Base-by-base conservation (phyloP, 768 basidiomycete genomes). In the Strobilomyces confusus region DNA sequence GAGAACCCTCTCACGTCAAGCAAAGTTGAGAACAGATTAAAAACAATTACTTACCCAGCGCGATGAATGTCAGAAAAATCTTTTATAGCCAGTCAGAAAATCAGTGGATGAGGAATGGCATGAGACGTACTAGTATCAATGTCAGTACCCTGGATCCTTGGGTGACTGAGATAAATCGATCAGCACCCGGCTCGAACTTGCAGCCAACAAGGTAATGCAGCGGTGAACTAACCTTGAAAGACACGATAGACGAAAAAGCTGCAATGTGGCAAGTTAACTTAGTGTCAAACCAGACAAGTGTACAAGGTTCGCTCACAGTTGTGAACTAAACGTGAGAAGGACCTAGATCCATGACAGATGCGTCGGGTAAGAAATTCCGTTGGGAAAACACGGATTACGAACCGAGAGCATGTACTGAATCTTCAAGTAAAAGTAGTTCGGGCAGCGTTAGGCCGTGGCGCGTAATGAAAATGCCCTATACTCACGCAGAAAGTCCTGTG, bases 401-500 rank as follows among this genome's bases (percentile, higher is more conserved):
- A 69, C 68, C 19, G 63, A 67, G 12, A 69, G 12, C 40, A 63
- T 20, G 34, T 60, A 59, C 33, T 71, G 67, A 33, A 59, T 17
- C 69, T 69, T 54, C 13, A 38, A 17, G 22, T 12, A 14, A 14
- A 46, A 45, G 32, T 25, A 19, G 6, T 44, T 42, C n/a, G n/a
- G 19, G 26, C 7, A 33, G 11, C 46, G 55, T 52, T 30, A 59
- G 34, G 25, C 23, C 12, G 15, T 23, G 11, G 13, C 3, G 1
- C 9, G 32, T 33, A 22, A n/a, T 48, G 23, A 38, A 33, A 43
- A 34, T n/a, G 2, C 9, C 12, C n/a, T 11, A 32, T 2, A 66
- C 68, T 63, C 49, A 69, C 68, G 36, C 69, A 71, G 42, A 69
- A 69, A 23, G 65, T 51, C 26, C 68, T 69, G 11, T 5, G 42